phyloP scores from a whole-genome alignment of 805 yeast genomes.

The Wickerhamiella bombiphila region DNA sequence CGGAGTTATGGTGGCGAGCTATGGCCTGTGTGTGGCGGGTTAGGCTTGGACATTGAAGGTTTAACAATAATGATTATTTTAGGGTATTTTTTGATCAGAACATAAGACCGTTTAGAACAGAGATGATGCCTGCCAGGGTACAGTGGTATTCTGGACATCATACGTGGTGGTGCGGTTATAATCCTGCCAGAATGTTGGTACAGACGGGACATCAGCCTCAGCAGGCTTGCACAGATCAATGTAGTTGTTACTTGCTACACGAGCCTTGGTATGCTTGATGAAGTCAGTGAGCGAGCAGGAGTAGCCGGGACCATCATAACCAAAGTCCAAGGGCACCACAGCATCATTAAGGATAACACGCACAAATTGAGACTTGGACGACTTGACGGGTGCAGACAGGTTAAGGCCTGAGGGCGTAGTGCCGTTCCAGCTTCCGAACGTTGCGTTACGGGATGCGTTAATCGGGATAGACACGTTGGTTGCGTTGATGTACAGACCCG shows the following conservation, averaged over 20 bases:
- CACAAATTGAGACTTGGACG: constrained; percentile 25
- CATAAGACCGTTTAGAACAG: too few species aligned
- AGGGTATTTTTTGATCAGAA: too few species aligned
- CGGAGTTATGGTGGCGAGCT: too few species aligned
- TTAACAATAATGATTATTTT: too few species aligned
- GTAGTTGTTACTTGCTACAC: constrained; percentile 6
- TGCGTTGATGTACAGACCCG: constrained; percentile 2
- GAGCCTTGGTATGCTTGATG: constrained; percentile 5
- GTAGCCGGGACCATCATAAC: constrained; percentile 42
- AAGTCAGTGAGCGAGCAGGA: constrained; percentile 29
- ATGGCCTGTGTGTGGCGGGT: too few species aligned
- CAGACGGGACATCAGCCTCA: constrained; percentile 3
- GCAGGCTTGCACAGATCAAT: constrained; percentile 7
- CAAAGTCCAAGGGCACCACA: constrained; percentile 35
- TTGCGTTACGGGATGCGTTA: constrained; percentile 1
- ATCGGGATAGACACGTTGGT: constrained; percentile 4
- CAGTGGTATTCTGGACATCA: background rate
- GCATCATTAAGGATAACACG: constrained; percentile 40
- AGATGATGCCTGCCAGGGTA: constrained; percentile 1
- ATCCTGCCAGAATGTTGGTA: constrained; percentile 9
- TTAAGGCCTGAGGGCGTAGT: constrained; percentile 1
- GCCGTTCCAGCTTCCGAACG: constrained; percentile 5
- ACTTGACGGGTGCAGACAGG: constrained; percentile 1
- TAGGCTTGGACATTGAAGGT: too few species aligned
- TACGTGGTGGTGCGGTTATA: constrained; percentile 8